Conservation (phyloP, 2,329 filamentous ascomycete species). For the Hysterium pulicare region DNA sequence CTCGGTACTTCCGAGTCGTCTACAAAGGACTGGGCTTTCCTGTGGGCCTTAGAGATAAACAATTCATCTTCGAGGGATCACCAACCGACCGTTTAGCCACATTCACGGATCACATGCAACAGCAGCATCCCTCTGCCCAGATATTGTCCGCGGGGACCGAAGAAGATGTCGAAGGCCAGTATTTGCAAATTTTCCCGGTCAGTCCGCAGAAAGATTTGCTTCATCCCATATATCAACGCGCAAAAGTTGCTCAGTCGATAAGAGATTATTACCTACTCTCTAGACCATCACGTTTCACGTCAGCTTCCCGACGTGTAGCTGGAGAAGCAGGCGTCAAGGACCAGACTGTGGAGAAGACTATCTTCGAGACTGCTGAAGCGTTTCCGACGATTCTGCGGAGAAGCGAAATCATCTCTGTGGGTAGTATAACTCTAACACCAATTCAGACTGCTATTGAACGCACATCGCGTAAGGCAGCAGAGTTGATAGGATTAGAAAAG, state of each 20-base stretch:
- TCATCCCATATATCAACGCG: conserved; percentile 82
- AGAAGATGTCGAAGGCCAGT: conserved; percentile 87
- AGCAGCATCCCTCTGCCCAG: conserved; percentile 81
- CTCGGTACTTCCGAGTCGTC: conserved; percentile 86
- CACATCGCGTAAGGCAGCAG: conserved; percentile 84
- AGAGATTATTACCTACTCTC: conserved; percentile 83
- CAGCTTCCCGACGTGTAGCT: conserved; percentile 69
- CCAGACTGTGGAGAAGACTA: conserved; percentile 76
- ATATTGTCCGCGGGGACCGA: conserved; percentile 67
- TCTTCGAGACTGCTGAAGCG: conserved; percentile 78
- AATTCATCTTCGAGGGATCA: conserved; percentile 85
- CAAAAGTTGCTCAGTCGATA: conserved; percentile 77
- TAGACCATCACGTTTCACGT: conserved; percentile 73
- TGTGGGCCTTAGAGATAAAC: conserved; percentile 74
- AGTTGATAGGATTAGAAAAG: conserved; percentile 74
- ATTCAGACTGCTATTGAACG: conserved; percentile 88
- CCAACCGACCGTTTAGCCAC: conserved; percentile 71
- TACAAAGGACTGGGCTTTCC: conserved; percentile 91
- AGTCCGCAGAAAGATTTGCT: conserved; percentile 76
- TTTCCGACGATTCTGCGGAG: conserved; percentile 90
- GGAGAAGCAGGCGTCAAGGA: conserved; percentile 64
- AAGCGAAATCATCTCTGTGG: conserved; percentile 73
- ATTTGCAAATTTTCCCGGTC: conserved; percentile 75
- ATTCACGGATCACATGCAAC: conserved; percentile 89
- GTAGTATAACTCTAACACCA: conserved; percentile 65